Evolutionary conservation across 164 flowering plant genomes (phyloP), one percentile per base, ranked within the genome.

Genomic region (Liriodendron chinense): DNA sequence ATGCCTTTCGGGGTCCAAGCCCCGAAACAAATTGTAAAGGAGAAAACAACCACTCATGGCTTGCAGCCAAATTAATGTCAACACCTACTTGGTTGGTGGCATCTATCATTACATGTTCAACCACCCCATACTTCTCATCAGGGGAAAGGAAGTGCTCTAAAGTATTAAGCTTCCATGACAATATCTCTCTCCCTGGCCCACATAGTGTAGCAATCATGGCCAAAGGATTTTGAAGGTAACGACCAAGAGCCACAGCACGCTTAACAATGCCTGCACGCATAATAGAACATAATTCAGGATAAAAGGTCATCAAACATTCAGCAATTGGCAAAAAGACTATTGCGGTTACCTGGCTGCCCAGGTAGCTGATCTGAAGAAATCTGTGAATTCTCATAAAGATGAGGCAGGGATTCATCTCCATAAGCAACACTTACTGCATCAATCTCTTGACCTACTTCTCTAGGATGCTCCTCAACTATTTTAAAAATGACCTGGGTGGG

Each of bases 211-310:
- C 92, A 82, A 85, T 90, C 97, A 92, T 94, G 49, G 99, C 97
- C 81, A 96, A 78, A 22, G 99, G 98, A 82, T 93, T 96, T 84
- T 96, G 99, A 73, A 94, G 88, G 79, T 89, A 87, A 48, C 98
- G 97, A 26, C 98, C 99, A 79, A 96, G 96, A 74, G 97, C 98
- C 70, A 88, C 99, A 81, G 99, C 98, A 22, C 99, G 91, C 81
- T 82, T 94, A 24, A 96, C 95, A 85, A 92, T 92, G 50, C 97
- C 99, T 95, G 81, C 18, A 48, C 3, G 14, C 69, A 67, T 67
- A 67, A 61, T 47, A 22, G 28, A 67, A 53, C 18, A 53, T 53
- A 53, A 53, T 53, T 10, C 59, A 53, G 18, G 59, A 53, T 13
- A 53, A 10, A 53, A 53, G 18, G 59, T 53, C 59, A 53, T 10